Conservation (phyloP, 805 yeast species). For the Ogataea wickerhamii region DNA sequence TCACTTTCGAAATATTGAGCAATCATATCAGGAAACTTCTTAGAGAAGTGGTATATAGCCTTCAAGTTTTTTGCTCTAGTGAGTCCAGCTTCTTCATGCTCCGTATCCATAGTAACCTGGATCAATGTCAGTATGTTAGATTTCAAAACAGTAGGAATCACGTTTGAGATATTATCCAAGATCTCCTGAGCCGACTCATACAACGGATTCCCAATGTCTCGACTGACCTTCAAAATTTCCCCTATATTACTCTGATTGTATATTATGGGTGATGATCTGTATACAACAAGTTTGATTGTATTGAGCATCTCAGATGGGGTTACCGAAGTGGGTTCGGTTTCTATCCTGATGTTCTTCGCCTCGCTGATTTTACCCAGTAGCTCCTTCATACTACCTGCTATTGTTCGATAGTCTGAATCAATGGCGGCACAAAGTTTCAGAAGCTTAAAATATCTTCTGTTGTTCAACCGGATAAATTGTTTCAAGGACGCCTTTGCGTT, state of each 20-base stretch:
- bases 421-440: conserved; percentile 51
- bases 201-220: conserved; percentile 31
- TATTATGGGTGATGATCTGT: conserved; percentile 56
- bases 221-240: conserved; percentile 46
- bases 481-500: conserved; percentile 49
- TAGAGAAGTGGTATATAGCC: conserved; percentile 57
- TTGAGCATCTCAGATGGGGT: conserved; percentile 48
- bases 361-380: conserved; percentile 53
- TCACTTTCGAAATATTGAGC: conserved; percentile 30
- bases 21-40: conserved; percentile 43
- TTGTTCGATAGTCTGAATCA: conserved; percentile 56
- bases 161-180: conserved; percentile 54
- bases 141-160: conserved; percentile 62
- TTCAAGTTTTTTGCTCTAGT: conserved; percentile 43
- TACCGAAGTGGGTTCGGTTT: conserved; percentile 27
- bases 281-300: conserved; percentile 54
- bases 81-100: conserved; percentile 1
- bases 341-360: conserved; percentile 40
- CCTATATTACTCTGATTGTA: conserved; percentile 65
- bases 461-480: conserved; percentile 51
- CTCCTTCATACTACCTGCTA: conserved; percentile 62
- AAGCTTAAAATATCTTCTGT: conserved; percentile 55
- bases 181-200: conserved; percentile 45
- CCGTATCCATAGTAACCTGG: conserved; percentile 14
- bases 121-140: conserved; percentile 53